Evolutionary conservation across 306 rosid genomes (phyloP).

Genomic region (Glycine latifolia): DNA sequence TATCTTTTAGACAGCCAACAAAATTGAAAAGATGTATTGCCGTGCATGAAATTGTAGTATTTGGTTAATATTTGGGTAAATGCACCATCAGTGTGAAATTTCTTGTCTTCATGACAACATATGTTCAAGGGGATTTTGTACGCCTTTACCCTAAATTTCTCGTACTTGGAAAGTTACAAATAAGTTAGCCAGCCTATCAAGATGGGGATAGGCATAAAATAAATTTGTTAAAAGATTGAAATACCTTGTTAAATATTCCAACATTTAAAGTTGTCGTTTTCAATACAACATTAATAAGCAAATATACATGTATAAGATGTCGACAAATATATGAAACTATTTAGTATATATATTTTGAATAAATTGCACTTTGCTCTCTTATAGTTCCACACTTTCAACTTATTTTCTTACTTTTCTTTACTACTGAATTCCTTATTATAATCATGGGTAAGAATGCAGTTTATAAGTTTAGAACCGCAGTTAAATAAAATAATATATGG

Average conservation of each 20-base stretch:
- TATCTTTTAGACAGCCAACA: slow-evolving; percentile 23
- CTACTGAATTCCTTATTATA: no score
- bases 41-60: slow-evolving; percentile 34
- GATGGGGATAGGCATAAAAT: neutral
- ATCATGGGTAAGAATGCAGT: no score
- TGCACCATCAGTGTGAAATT: slow-evolving; percentile 32
- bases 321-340: neutral
- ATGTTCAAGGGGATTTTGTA: neutral
- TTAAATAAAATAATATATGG: neutral
- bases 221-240: neutral
- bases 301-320: neutral
- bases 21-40: slow-evolving; percentile 21
- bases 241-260: neutral
- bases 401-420: no score
- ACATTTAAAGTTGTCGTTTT: neutral
- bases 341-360: no score
- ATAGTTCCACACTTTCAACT: no score
- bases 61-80: slow-evolving; percentile 35
- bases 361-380: neutral
- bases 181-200: neutral
- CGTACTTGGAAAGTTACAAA: neutral
- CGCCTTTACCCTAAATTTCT: neutral
- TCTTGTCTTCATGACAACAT: neutral
- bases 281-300: neutral
- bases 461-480: neutral